These are phyloP conservation scores for Auricularia sp. DNA, from an alignment of 768 basidiomycete genomes.

Conservation along the genomic window DNA sequence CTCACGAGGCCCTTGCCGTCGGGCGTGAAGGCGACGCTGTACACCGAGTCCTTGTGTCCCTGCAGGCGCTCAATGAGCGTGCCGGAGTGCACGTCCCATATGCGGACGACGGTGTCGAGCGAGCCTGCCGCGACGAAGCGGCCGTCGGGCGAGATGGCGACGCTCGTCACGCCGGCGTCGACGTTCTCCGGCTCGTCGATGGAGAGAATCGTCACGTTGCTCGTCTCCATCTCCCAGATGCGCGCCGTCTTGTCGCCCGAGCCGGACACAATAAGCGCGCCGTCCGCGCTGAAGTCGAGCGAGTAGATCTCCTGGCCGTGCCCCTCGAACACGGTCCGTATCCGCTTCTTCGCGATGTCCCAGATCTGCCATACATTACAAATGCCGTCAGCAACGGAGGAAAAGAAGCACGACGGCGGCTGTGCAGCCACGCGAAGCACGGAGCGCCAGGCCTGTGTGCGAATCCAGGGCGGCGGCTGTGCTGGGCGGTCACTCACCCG, in stretches of 20 bases:
- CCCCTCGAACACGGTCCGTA: conserved; percentile 74
- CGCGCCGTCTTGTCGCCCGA: conserved; percentile 65
- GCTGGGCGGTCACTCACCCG: conserved; percentile 41
- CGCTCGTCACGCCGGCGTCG: conserved; percentile 69
- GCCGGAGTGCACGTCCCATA: conserved; percentile 75
- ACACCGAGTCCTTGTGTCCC: conserved; percentile 79
- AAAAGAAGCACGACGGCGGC: not conserved
- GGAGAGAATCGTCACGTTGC: conserved; percentile 28
- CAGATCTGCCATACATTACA: conserved; percentile 50
- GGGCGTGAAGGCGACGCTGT: conserved; percentile 83
- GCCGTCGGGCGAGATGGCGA: conserved; percentile 70
- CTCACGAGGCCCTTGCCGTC: conserved; percentile 84
- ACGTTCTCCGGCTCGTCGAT: conserved; percentile 44
- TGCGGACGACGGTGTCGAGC: conserved; percentile 56
- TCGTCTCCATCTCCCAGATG: conserved; percentile 50
- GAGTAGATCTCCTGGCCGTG: conserved; percentile 93
- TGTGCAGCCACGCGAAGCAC: not conserved
- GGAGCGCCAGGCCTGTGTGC: not conserved
- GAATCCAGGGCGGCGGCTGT: conserved; percentile 1
- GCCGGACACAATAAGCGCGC: conserved; percentile 77
- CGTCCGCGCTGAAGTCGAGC: conserved; percentile 83
- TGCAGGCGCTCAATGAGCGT: conserved; percentile 57
- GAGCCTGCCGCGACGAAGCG: conserved; percentile 49
- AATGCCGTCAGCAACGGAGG: not conserved
- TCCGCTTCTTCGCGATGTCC: conserved; percentile 75